These are phyloP conservation scores for Collybiopsis luxurians DNA, from an alignment of 768 basidiomycete genomes.

Conservation along the genomic window DNA sequence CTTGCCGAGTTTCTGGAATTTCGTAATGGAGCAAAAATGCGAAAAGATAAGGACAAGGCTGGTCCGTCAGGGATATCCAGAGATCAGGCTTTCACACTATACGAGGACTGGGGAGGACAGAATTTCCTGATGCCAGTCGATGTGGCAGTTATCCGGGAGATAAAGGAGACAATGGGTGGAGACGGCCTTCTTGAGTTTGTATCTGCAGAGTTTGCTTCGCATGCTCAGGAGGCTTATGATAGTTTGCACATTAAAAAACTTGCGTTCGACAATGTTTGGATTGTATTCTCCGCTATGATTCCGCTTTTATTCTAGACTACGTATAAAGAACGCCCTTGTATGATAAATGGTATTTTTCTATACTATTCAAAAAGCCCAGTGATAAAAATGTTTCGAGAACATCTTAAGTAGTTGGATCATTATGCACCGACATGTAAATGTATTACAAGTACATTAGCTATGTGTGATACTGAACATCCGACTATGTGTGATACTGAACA, in stretches of 20 bases:
- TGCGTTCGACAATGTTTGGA: slow-evolving; percentile 18
- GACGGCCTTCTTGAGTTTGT: slow-evolving; percentile 20
- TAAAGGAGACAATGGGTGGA: slow-evolving; percentile 23
- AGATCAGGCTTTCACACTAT: slow-evolving; percentile 17
- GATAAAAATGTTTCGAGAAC: too few relatives aligned
- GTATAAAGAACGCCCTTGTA: too few relatives aligned
- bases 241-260: slow-evolving; percentile 10
- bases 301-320: too few relatives aligned
- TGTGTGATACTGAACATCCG: too few relatives aligned
- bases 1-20: slow-evolving; percentile 15
- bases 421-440: too few relatives aligned
- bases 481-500: too few relatives aligned
- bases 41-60: slow-evolving; percentile 16
- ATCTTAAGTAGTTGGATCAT: too few relatives aligned
- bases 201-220: slow-evolving; percentile 10
- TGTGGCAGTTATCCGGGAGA: slow-evolving; percentile 10
- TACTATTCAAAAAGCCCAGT: too few relatives aligned
- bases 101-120: slow-evolving; percentile 14
- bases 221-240: slow-evolving; percentile 14
- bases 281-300: slow-evolving; percentile 16
- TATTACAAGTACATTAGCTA: too few relatives aligned
- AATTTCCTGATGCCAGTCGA: slow-evolving; percentile 21
- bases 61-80: slow-evolving; percentile 22
- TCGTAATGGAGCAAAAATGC: slow-evolving; percentile 17
- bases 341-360: too few relatives aligned